Base-by-base conservation (phyloP, 176 grass and related monocot species). In the Bromus sterilis region DNA sequence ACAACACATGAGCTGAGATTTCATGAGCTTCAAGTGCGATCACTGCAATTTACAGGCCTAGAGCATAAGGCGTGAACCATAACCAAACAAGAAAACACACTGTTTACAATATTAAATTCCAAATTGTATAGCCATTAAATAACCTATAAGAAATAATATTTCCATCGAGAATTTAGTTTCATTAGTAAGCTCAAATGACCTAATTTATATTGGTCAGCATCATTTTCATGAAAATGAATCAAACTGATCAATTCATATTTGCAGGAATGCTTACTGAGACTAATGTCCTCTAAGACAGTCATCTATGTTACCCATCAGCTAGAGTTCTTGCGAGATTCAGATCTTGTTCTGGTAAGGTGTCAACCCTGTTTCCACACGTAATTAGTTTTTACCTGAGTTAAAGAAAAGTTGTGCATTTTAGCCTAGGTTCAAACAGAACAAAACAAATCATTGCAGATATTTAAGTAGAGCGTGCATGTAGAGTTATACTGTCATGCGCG, bases 241-340 rank as follows among this genome's bases (percentile, higher is more conserved):
- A 58, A 58, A 68, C n/a, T 26, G 31, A 44, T 78, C 8, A 73
- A 78, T 55, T 72, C 60, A 9, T 30, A 85, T 73, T 29, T 90
- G 85, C 91, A 97, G 94, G 91, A 97, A 84, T 94, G 91, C 41
- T 85, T 97, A 79, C 72, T 92, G 85, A 74, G 72, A 25, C 51
- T 86, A 34, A 80, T 97, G 82, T 94, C 85, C 36, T 67, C 71
- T 15, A 97, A 92, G 91, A 97, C 91, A 56, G 85, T 97, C 57
- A 82, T 97, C 25, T 94, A 92, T 82, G 94, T 88, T 21, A 97
- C 94, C 8, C 94, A 94, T 90, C 94, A 97, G 79, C 83, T 97
- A 11, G 91, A 97, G 79, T 97, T 97, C 63, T 87, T 94, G 73
- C 66, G 36, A 56, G 87, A 89, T 76, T 89, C 91, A 7, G 91